Base-by-base conservation (phyloP, 2,329 filamentous ascomycete genomes). In the Neoarthrinium moseri region DNA sequence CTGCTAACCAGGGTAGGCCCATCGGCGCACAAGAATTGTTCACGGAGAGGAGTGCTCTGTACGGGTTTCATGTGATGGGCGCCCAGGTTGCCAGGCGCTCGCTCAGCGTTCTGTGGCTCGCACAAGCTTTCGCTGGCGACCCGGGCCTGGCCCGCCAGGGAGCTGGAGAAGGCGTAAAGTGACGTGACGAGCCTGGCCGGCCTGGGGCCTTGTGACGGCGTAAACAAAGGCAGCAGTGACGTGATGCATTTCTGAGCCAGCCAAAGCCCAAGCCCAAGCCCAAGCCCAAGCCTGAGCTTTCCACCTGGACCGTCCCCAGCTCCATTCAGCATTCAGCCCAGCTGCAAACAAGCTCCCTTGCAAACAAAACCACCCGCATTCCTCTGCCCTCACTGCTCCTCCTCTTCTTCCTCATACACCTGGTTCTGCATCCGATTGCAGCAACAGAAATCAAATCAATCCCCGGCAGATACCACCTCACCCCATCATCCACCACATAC, bases 401-500 rank as follows among this genome's bases (percentile, higher is more conserved):
- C 17, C 17, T 37, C 20, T 33, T 24, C 38, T 35, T 7, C 27
- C 38, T 10, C 38, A 27, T 43, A 22, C 29, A 34, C 15, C 22
- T 18, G 37, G 13, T 23, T 41, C 30, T 46, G 43, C 43, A 43
- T 33, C 11, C 27, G 20, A 17, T 36, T 35, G 32, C 41, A 44
- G 45, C 22, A 37, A 20, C 34, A 21, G 21, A 36, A 18, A 24
- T n/a, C 15, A 37, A 34, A 43, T 6, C 39, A 27, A 38, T 29
- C 13, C 22, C 11, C 20, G 30, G 11, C 20, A 43, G 20, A n/a
- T 30, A n/a, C 12, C 20, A 11, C 45, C 29, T 40, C 30, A 42
- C 22, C 10, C 29, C 55, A 49, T 50, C 40, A 22, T 17, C 33
- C 26, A 39, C 59, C 81, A 51, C 52, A 96, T 96, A 91, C 94